Conservation (phyloP, 805 yeast genomes). For the Wickerhamiella nectarea region DNA sequence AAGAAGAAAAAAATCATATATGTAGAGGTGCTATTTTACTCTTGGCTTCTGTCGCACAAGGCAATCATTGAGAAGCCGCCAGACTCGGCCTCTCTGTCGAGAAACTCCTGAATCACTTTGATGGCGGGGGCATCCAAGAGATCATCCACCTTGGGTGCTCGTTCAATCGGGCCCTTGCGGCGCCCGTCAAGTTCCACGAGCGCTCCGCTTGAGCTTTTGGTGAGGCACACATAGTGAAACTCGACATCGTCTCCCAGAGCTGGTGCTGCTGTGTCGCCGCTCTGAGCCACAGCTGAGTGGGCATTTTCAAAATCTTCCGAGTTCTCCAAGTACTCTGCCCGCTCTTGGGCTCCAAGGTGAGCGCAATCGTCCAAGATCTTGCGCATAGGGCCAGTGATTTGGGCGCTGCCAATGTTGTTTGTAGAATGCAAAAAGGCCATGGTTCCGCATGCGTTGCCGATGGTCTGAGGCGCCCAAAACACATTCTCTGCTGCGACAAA, state of each 20-base stretch:
- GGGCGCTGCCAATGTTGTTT: conserved; percentile 24
- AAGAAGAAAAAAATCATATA: no score
- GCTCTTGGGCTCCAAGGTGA: conserved; percentile 24
- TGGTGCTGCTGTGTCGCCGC: conserved; percentile 30
- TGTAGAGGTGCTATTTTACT: no score
- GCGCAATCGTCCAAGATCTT: conserved; percentile 22
- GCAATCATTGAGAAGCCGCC: conserved; percentile 65
- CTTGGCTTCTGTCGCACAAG: conserved; percentile 9
- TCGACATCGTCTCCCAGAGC: conserved; percentile 35
- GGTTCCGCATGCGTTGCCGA: conserved; percentile 84
- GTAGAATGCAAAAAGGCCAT: conserved; percentile 68
- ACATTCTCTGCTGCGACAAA: conserved; percentile 23
- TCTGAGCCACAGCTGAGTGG: conserved; percentile 28
- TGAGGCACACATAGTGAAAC: conserved; percentile 67
- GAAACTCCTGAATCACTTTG: conserved; percentile 50
- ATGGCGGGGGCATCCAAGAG: conserved; percentile 38
- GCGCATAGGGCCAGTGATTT: conserved; percentile 20
- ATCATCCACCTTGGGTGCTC: conserved; percentile 41
- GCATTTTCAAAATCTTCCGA: conserved; percentile 29
- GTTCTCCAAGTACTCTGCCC: conserved; percentile 33
- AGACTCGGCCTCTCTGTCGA: conserved; percentile 31
- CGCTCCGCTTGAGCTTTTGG: conserved; percentile 35
- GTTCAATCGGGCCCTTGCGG: conserved; percentile 55
- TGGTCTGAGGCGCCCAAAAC: conserved; percentile 74
- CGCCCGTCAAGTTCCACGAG: conserved; percentile 86